These are phyloP conservation scores for Osmanthus fragrans DNA, from an alignment of 257 asterid species.

Conservation along the genomic window DNA sequence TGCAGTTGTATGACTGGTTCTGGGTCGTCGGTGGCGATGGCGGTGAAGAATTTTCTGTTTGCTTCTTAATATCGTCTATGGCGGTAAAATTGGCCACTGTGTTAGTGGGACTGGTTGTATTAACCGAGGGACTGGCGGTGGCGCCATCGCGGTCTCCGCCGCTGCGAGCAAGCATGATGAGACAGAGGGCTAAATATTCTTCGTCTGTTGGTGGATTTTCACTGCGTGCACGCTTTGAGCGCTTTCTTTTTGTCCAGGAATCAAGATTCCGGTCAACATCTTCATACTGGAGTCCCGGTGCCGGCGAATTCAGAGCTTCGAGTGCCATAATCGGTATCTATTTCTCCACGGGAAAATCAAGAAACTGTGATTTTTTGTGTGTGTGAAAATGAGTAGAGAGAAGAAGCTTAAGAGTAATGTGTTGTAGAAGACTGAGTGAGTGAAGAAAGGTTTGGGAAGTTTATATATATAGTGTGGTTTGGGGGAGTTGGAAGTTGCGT, in stretches of 20 bases:
- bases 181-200: conserved; percentile 65
- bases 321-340: conserved; percentile 47
- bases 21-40: conserved; percentile 4
- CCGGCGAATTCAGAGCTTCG: conserved; percentile 50
- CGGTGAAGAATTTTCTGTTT: not conserved
- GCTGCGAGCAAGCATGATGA: conserved; percentile 64
- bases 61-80: not conserved
- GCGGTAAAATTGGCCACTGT: not conserved
- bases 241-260: conserved; percentile 43
- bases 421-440: conserved; percentile 24
- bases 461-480: conserved; percentile 13
- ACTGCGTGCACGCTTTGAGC: conserved; percentile 47
- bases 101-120: not conserved
- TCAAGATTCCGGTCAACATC: conserved; percentile 22
- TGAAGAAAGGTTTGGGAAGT: conserved; percentile 11
- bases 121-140: not conserved
- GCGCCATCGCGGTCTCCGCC: conserved; percentile 17
- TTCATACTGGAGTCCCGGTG: conserved; percentile 30
- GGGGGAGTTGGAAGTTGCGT: conserved; percentile 66
- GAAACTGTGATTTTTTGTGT: not conserved
- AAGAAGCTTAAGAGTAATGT: not conserved
- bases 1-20: conserved; percentile 46
- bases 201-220: conserved; percentile 38
- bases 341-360: not conserved
- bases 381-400: not conserved